Base-by-base conservation (phyloP, 1,139 yeast genomes). In the Nakaseomyces uthaithaninus region DNA sequence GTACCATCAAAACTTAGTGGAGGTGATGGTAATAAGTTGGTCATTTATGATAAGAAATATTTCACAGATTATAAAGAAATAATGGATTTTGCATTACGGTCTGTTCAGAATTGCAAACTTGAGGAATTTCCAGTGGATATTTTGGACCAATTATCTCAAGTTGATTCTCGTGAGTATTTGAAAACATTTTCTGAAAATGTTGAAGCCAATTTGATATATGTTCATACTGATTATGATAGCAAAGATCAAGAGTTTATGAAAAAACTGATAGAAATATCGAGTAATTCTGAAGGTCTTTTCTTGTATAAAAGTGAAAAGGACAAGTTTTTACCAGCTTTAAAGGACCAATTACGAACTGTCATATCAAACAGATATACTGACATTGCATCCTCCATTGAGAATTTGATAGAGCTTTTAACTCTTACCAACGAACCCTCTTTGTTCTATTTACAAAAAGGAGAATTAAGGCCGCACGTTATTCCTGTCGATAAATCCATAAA, bases 401-500 rank as follows among this genome's bases (percentile, higher is more conserved):
- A 20, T 19, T 11, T 20, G 2, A 31, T 10, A 19, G 17, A 31
- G n/a, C 24, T 31, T n/a, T 19, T 19, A 11, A n/a, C 25, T n/a
- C n/a, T 20, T 4, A 16, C n/a, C 8, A 31, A 20, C 20, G 24
- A 16, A 9, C 35, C 35, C 6, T 16, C 18, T 12, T 11, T 31
- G 3, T 31, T 19, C 11, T 31, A 19, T 20, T 19, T 31, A 7
- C 35, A 31, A 20, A 31, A 20, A n/a, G 35, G 35, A 19, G 17
- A 31, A 8, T 19, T 31, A 8, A 31, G 25, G 14, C 24, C 35
- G 6, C 11, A 4, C 11, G 20, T 31, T 19, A 19, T 12, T 20
- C 35, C 25, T n/a, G 25, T 31, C 11, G 25, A 31, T 12, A 31
- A 20, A 31, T 19, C 35, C 11, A n/a, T 31, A n/a, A 12, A n/a